Conservation (phyloP, 345 rosid genomes). For the Microthlaspi erraticum region DNA sequence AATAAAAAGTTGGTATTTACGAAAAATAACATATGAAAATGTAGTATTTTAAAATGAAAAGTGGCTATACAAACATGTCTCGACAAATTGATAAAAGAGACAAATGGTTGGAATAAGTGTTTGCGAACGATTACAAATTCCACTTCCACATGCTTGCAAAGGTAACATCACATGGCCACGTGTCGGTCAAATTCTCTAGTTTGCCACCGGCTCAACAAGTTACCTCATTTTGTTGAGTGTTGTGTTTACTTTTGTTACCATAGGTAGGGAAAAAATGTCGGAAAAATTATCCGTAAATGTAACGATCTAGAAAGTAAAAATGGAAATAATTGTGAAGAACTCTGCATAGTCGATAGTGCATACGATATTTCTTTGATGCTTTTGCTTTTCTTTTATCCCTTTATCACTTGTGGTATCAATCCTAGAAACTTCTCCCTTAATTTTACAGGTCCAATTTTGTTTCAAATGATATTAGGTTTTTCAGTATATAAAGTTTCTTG, state of each 20-base stretch:
- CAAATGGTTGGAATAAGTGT: constrained; percentile 11
- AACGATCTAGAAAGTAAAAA: not conserved
- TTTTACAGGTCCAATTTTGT: not conserved
- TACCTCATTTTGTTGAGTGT: not conserved
- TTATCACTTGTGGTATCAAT: not conserved
- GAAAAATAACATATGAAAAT: not conserved
- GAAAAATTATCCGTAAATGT: not conserved
- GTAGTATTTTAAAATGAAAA: not conserved
- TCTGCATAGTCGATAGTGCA: not conserved
- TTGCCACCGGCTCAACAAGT: constrained; percentile 22
- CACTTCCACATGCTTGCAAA: constrained; percentile 20
- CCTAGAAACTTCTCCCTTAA: not conserved
- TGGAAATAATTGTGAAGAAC: not conserved
- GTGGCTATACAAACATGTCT: constrained; percentile 5
- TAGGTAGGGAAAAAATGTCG: not conserved
- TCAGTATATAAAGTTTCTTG: not conserved
- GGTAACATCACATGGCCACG: constrained; percentile 29
- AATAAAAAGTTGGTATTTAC: not conserved
- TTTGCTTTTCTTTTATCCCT: no score
- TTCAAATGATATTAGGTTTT: not conserved
- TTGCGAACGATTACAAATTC: constrained; percentile 11
- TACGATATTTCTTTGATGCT: not conserved
- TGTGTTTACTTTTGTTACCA: not conserved
- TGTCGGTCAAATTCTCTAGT: constrained; percentile 25
- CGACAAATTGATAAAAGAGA: constrained; percentile 25